Evolutionary conservation across 1,284 basidiomycete species (phyloP).

Genomic region (Sparassis latifolia): DNA sequence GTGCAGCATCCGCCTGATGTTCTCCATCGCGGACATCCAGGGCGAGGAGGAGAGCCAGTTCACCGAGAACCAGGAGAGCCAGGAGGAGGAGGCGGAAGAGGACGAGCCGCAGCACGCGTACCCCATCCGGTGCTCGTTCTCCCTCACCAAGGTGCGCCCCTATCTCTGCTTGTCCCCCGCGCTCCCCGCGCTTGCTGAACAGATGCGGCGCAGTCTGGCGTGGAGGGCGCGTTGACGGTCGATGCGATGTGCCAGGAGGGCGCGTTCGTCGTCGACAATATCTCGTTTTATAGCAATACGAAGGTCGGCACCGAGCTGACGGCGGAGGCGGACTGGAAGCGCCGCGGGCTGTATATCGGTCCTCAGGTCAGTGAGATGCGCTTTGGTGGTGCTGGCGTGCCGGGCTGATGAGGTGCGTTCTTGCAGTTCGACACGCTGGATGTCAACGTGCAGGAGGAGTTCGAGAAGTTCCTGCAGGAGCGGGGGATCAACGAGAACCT

Average conservation of each 20-base stretch:
- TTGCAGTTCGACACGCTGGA: slow-evolving; percentile 86
- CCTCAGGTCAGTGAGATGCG: slow-evolving; percentile 57
- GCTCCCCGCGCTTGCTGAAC: background rate
- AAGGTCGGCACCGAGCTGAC: slow-evolving; percentile 74
- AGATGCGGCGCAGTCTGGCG: slow-evolving; percentile 13
- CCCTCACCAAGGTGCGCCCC: slow-evolving; percentile 71
- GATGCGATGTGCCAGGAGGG: slow-evolving; percentile 84
- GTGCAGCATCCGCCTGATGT: slow-evolving; percentile 68
- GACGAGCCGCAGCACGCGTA: slow-evolving; percentile 41
- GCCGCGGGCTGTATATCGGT: slow-evolving; percentile 88
- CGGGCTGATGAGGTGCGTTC: background rate
- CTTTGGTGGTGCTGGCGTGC: background rate
- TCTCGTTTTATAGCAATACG: slow-evolving; percentile 77
- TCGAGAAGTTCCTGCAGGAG: slow-evolving; percentile 79
- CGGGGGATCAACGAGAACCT: slow-evolving; percentile 82
- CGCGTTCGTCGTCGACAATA: slow-evolving; percentile 82
- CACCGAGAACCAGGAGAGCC: slow-evolving; percentile 29
- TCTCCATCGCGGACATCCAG: slow-evolving; percentile 78
- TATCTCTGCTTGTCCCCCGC: background rate
- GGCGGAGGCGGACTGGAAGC: slow-evolving; percentile 90
- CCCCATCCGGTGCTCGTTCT: slow-evolving; percentile 74
- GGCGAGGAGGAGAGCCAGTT: slow-evolving; percentile 40
- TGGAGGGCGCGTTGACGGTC: slow-evolving; percentile 65
- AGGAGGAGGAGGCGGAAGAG: slow-evolving; percentile 36
- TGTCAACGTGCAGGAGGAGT: slow-evolving; percentile 78